A percentile compares a stretch with the other conserved stretches of the same genome.
Conservation (phyloP, 2,329 filamentous ascomycete genomes). For the Dissoconium aciculare region DNA sequence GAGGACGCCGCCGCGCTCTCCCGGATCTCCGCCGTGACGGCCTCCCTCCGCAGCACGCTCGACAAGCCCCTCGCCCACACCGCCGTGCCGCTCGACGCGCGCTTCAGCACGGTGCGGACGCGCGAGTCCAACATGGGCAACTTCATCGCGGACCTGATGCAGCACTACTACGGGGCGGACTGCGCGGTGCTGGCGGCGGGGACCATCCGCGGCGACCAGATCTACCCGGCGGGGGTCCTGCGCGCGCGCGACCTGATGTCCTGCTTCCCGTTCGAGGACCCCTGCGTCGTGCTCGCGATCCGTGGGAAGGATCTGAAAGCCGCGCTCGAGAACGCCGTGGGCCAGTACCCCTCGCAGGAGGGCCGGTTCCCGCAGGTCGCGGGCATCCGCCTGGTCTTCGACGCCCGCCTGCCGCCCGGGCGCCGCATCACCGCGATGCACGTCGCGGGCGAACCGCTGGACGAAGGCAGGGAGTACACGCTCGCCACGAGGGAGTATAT, state of each 20-base stretch:
- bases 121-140: conserved; percentile 76
- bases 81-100: conserved; percentile 64
- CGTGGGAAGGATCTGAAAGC: conserved; percentile 57
- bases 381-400: conserved; percentile 62
- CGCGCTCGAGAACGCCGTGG: conserved; percentile 75
- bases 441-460: conserved; percentile 43
- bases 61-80: conserved; percentile 77
- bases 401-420: conserved; percentile 45
- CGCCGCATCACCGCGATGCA: conserved; percentile 42
- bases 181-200: conserved; percentile 74
- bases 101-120: conserved; percentile 67
- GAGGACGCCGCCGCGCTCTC: conserved; percentile 46
- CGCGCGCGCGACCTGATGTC: conserved; percentile 41
- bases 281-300: conserved; percentile 61
- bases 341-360: conserved; percentile 67
- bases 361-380: conserved; percentile 75
- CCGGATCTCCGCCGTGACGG: conserved; percentile 54
- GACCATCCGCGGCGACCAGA: conserved; percentile 75
- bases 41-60: conserved; percentile 58
- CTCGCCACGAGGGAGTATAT: conserved; percentile 79
- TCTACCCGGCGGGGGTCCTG: conserved; percentile 69
- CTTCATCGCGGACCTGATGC: conserved; percentile 85
- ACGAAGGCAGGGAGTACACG: conserved; percentile 50
- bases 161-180: conserved; percentile 64
- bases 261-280: conserved; percentile 77